phyloP scores from a whole-genome alignment of 2,329 filamentous ascomycete genomes.

The Plenodomus biglobosus region DNA sequence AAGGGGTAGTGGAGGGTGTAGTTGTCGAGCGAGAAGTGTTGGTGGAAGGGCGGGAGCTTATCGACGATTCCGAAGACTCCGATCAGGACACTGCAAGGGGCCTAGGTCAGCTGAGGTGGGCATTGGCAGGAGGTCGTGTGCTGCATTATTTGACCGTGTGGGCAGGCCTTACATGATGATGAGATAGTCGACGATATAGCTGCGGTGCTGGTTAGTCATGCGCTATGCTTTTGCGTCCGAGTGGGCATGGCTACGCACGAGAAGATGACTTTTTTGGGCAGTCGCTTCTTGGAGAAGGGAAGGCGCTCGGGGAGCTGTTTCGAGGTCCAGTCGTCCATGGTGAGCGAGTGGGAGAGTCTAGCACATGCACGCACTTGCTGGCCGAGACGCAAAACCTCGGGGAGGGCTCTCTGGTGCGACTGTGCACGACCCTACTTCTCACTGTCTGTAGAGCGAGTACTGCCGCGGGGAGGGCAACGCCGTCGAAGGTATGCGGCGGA shows the following conservation, averaged over 20 bases:
- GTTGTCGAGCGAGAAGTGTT: constrained; percentile 60
- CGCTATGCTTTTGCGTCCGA: neutral
- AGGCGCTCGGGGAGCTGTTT: constrained; percentile 50
- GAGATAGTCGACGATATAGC: constrained; percentile 61
- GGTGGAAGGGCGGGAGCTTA: constrained; percentile 57
- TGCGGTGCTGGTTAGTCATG: constrained; percentile 33
- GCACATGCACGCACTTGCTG: constrained; percentile 10
- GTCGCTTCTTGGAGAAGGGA: constrained; percentile 57
- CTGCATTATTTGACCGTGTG: constrained; percentile 9
- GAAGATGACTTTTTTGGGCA: constrained; percentile 54
- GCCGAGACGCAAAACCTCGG: neutral
- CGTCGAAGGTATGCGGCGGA: constrained; percentile 12
- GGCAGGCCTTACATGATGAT: constrained; percentile 55
- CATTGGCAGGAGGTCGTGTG: constrained; percentile 41
- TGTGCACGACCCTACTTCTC: neutral
- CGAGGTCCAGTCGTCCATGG: constrained; percentile 41
- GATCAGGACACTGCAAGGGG: constrained; percentile 50
- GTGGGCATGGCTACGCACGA: constrained; percentile 47
- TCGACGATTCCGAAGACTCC: constrained; percentile 57
- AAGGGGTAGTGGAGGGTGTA: constrained; percentile 61
- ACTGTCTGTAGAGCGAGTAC: constrained; percentile 1
- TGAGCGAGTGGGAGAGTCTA: constrained; percentile 21
- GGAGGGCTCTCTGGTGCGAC: neutral
- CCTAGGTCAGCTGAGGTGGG: constrained; percentile 19
- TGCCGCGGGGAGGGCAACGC: constrained; percentile 8